Percentiles rank a stretch among this genome's conserved stretches.
These are phyloP conservation scores for Sanguinoderma infundibulare DNA, from an alignment of 1,284 basidiomycete species.

Conservation along the genomic window DNA sequence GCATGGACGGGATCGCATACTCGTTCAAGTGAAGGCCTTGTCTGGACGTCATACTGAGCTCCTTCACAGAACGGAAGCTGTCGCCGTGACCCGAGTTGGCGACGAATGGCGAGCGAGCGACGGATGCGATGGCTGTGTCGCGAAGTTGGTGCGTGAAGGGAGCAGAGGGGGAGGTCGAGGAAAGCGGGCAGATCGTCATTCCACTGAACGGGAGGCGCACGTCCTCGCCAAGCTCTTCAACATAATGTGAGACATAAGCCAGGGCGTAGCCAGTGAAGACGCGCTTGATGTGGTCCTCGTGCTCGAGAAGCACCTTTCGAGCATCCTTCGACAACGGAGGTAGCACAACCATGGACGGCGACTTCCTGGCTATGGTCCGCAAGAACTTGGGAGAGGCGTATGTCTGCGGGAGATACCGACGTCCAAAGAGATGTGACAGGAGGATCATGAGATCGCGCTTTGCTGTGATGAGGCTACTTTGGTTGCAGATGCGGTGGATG, in stretches of 20 bases:
- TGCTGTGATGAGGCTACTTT: slow-evolving; percentile 42
- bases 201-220: slow-evolving; percentile 52
- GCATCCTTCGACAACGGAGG: slow-evolving; percentile 50
- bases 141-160: slow-evolving; percentile 42
- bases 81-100: slow-evolving; percentile 69
- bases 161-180: slow-evolving; percentile 9
- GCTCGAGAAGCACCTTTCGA: slow-evolving; percentile 44
- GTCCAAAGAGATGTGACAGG: slow-evolving; percentile 63
- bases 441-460: slow-evolving; percentile 56
- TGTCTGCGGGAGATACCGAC: slow-evolving; percentile 52
- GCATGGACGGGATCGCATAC: slow-evolving; percentile 62
- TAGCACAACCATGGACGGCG: slow-evolving; percentile 60
- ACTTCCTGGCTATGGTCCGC: slow-evolving; percentile 44
- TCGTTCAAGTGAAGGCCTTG: slow-evolving; percentile 58
- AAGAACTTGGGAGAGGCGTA: slow-evolving; percentile 44
- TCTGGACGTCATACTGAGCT: slow-evolving; percentile 56
- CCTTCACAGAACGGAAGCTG: slow-evolving; percentile 49
- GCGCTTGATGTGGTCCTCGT: slow-evolving; percentile 53
- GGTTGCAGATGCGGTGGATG: slow-evolving; percentile 58
- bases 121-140: slow-evolving; percentile 40
- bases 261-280: slow-evolving; percentile 60
- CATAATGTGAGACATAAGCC: slow-evolving; percentile 48
- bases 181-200: slow-evolving; percentile 18
- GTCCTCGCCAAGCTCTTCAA: slow-evolving; percentile 44
- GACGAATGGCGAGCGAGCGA: slow-evolving; percentile 59